Percentiles rank a stretch among this genome's conserved stretches.
Conservation (phyloP, 2,329 filamentous ascomycete species). For the Aspergillus proliferans region DNA sequence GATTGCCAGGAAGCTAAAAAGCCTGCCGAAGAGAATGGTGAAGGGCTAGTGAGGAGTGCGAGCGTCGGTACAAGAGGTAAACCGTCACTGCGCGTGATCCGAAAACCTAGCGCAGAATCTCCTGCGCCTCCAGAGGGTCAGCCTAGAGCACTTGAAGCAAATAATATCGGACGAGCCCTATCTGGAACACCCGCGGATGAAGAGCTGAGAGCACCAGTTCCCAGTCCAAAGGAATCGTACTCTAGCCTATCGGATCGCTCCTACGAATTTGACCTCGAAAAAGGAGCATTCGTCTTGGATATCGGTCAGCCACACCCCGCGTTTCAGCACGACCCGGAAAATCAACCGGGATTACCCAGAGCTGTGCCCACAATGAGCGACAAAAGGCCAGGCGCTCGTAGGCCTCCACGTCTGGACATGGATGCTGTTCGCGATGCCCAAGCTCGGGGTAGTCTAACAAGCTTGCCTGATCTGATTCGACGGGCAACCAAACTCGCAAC, state of each 20-base stretch:
- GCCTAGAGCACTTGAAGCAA: conserved; percentile 1
- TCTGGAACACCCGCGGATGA: not conserved
- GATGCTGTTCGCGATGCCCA: conserved; percentile 76
- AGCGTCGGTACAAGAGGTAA: conserved; percentile 38
- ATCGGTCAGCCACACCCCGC: conserved; percentile 3
- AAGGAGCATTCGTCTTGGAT: conserved; percentile 24
- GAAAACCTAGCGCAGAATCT: conserved; percentile 22
- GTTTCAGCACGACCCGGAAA: conserved; percentile 8
- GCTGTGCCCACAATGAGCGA: conserved; percentile 34
- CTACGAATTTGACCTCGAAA: conserved; percentile 27
- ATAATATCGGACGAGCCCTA: conserved; percentile 10
- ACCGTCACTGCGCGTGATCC: conserved; percentile 37
- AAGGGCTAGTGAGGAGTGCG: conserved; percentile 33
- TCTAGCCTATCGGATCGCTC: conserved; percentile 15
- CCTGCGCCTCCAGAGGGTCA: conserved; percentile 10
- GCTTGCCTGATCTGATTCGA: conserved; percentile 81
- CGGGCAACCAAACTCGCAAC: conserved; percentile 80
- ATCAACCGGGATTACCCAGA: conserved; percentile 22
- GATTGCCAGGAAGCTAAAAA: conserved; percentile 12
- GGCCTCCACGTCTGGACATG: conserved; percentile 71
- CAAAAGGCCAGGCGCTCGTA: conserved; percentile 31
- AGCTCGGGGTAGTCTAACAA: conserved; percentile 81
- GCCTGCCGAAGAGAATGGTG: conserved; percentile 14
- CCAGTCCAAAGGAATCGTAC: conserved; percentile 13
- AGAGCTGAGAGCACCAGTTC: not conserved